A percentile compares a stretch with the other conserved stretches of the same genome.
Evolutionary conservation across 495 filamentous ascomycete species (phyloP).

Genomic region (Glonium stellatum): DNA sequence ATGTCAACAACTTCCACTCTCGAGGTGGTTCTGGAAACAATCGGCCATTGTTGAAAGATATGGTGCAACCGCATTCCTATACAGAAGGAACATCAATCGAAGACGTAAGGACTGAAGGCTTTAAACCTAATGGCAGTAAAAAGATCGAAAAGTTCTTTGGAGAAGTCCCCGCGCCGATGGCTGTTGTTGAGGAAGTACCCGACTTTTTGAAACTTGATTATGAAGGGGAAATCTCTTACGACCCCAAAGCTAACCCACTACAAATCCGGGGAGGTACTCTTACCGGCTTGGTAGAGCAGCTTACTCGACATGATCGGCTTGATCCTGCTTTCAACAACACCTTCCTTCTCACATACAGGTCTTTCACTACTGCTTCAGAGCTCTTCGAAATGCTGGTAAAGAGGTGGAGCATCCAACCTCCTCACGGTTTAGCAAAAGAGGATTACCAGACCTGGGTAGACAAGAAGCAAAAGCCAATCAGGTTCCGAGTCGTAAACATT

Average conservation of each 20-base stretch:
- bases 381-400: conserved; percentile 88
- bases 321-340: conserved; percentile 97
- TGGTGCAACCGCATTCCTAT: conserved; percentile 56
- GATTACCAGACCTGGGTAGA: conserved; percentile 88
- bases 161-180: conserved; percentile 56
- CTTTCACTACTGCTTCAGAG: conserved; percentile 84
- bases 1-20: conserved; percentile 10
- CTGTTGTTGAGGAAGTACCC: conserved; percentile 63
- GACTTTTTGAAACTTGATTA: conserved; percentile 81
- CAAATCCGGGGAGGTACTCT: conserved; percentile 82
- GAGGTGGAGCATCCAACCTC: conserved; percentile 86
- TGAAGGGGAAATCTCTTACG: conserved; percentile 84
- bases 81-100: conserved; percentile 55
- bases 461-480: conserved; percentile 88
- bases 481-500: conserved; percentile 94
- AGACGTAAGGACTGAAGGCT: conserved; percentile 42
- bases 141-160: conserved; percentile 88
- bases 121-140: conserved; percentile 58
- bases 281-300: conserved; percentile 84
- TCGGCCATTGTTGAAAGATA: conserved; percentile 30
- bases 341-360: conserved; percentile 92
- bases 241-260: conserved; percentile 64
- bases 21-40: conserved; percentile 21
- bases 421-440: conserved; percentile 64
- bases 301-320: conserved; percentile 90